Conservation (phyloP, 78 protist genomes). For the Planoprotostelium fungivorum region DNA sequence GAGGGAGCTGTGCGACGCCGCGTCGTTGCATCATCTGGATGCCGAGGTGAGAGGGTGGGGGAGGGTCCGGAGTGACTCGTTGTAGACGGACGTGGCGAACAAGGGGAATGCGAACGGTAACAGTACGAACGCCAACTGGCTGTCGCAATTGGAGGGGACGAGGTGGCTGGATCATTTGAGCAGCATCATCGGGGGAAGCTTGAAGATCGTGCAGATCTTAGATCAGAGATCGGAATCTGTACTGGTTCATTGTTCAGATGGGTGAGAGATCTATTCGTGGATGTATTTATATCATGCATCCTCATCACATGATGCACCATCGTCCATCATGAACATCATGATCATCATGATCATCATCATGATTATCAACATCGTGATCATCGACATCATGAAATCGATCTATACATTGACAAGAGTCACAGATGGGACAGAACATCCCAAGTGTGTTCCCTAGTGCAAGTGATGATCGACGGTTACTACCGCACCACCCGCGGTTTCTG, state of each 20-base stretch:
- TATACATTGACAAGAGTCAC: conserved; percentile 61
- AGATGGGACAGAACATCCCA: conserved; percentile 98
- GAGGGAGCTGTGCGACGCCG: background rate
- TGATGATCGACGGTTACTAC: conserved; percentile 86
- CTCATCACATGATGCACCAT: background rate
- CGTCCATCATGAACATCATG: background rate
- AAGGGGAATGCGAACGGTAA: background rate
- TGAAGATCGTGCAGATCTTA: conserved; percentile 45
- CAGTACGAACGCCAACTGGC: conserved; percentile 30
- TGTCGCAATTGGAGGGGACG: conserved; percentile 42
- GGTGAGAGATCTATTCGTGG: background rate
- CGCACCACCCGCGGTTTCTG: conserved; percentile 85
- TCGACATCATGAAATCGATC: background rate
- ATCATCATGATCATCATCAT: no score
- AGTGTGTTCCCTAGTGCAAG: conserved; percentile 55
- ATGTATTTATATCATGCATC: background rate
- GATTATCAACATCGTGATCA: no score
- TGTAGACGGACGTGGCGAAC: background rate
- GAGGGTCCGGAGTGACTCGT: background rate
- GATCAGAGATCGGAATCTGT: conserved; percentile 56
- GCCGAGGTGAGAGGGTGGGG: background rate
- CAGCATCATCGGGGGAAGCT: conserved; percentile 31
- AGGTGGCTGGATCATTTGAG: conserved; percentile 60
- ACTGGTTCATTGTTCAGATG: conserved; percentile 58
- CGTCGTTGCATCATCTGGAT: background rate